Evolutionary conservation across 2,329 filamentous ascomycete species (phyloP), one percentile per base, ranked within the genome.

Genomic region (Penicillium sp.): DNA sequence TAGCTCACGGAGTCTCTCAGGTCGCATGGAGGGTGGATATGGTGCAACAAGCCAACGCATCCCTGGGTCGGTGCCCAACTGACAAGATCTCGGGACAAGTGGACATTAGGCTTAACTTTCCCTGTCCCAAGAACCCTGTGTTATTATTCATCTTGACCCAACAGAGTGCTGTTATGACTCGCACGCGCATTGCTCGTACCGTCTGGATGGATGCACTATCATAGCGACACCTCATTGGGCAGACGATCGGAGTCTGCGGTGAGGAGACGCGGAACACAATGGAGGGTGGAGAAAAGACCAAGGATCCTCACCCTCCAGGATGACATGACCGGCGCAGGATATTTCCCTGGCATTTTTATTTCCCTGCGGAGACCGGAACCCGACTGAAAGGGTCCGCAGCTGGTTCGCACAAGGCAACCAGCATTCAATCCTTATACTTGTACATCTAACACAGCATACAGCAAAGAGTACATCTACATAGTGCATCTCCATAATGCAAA

Each of bases 401-500:
- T 44, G 40, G 40, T 44, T 44, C 40, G 40, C 40, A 44, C 24
- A n/a, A 45, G 42, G 42, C 42, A 45, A 45, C 42, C 42, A 31
- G 2, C 16, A 29, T 44, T 44, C 40, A 44, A 29, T 45, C 21
- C 16, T 29, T 24, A 45, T 45, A 29, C 42, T 18, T n/a, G 10
- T 21, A 3, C 42, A 21, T 18, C 18, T 19, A 28, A 5, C 10
- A 18, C 21, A 19, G 24, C 26, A 45, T 31, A 31, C 26, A 8
- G 18, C 28, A 8, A 24, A 33, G 24, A 45, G 9, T 45, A 29
- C 42, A 29, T 31, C 24, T 45, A 31, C 42, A 45, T 45, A n/a
- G 37, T 42, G 39, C 39, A 14, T 43, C 39, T 16, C 26, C 39
- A 43, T 43, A 14, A 13, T 21, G 39, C 23, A 21, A 9, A 45